These are phyloP conservation scores for Pseudozyma flocculosa DNA, from an alignment of 1,284 basidiomycete genomes.

Conservation along the genomic window DNA sequence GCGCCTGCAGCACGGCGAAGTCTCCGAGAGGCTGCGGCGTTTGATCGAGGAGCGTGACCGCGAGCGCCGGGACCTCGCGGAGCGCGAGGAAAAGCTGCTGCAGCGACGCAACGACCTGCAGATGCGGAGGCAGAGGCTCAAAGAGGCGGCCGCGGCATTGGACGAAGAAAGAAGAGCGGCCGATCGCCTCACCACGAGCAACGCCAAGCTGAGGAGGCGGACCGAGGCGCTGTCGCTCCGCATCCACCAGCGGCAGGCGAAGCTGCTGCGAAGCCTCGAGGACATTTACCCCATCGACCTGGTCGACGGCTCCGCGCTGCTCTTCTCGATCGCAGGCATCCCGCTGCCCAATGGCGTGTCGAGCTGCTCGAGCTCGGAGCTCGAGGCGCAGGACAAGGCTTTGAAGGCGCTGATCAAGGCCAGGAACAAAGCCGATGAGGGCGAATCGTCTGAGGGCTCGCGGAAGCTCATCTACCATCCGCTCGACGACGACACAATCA, in stretches of 20 bases:
- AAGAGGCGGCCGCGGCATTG: background rate
- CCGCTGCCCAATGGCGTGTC: slow-evolving; percentile 47
- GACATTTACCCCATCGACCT: slow-evolving; percentile 54
- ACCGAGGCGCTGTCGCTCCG: slow-evolving; percentile 1
- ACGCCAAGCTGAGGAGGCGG: background rate
- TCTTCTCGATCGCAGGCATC: slow-evolving; percentile 49
- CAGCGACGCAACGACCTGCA: slow-evolving; percentile 8
- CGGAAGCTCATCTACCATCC: slow-evolving; percentile 17
- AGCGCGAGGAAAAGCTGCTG: slow-evolving; percentile 3
- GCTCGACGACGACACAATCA: slow-evolving; percentile 40
- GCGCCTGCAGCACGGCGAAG: slow-evolving; percentile 14
- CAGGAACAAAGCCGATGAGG: background rate
- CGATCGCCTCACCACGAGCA: background rate
- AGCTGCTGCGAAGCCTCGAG: slow-evolving; percentile 46
- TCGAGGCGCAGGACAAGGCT: slow-evolving; percentile 20
- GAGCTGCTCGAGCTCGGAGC: slow-evolving; percentile 13
- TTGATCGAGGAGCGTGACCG: slow-evolving; percentile 9
- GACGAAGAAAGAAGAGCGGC: background rate
- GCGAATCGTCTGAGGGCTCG: slow-evolving; percentile 3
- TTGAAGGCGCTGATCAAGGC: slow-evolving; percentile 15
- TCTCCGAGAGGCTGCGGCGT: slow-evolving; percentile 1
- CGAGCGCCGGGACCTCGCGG: slow-evolving; percentile 3
- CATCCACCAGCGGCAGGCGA: slow-evolving; percentile 25
- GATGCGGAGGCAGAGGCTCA: background rate
- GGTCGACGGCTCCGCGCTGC: slow-evolving; percentile 44